phyloP scores from a whole-genome alignment of 1,284 basidiomycete genomes.

The Tremellales sp. region DNA sequence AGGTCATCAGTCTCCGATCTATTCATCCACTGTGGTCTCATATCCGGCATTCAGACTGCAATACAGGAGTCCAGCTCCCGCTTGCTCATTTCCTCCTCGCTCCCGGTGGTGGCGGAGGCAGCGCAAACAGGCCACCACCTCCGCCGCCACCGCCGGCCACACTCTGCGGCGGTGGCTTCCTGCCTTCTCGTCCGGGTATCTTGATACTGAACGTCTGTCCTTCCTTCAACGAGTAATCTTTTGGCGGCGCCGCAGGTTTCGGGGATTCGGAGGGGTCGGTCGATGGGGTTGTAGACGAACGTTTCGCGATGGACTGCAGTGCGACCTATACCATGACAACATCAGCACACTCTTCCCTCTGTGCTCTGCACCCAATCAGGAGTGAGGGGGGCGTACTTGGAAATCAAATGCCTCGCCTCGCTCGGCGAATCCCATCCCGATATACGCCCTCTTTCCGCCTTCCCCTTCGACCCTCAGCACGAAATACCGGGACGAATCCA shows the following conservation, averaged over 20 bases:
- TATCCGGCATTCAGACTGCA: too few relatives aligned
- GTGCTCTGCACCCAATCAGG: too few relatives aligned
- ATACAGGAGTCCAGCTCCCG: too few relatives aligned
- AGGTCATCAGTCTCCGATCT: too few relatives aligned
- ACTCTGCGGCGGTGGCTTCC: slow-evolving; percentile 15
- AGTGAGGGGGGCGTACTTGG: slow-evolving; percentile 33
- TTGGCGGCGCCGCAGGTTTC: slow-evolving; percentile 70
- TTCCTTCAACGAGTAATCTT: slow-evolving; percentile 92
- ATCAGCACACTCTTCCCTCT: neutral
- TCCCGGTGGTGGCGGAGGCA: slow-evolving; percentile 40
- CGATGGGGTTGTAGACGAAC: slow-evolving; percentile 52
- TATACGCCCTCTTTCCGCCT: slow-evolving; percentile 77
- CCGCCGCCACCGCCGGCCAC: slow-evolving; percentile 4
- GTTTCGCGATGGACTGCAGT: slow-evolving; percentile 93
- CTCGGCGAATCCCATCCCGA: slow-evolving; percentile 90
- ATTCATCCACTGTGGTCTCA: too few relatives aligned
- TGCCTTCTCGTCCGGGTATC: slow-evolving; percentile 63
- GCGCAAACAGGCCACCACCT: slow-evolving; percentile 9
- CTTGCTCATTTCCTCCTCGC: neutral
- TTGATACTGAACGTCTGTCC: slow-evolving; percentile 92
- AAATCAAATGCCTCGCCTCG: slow-evolving; percentile 91
- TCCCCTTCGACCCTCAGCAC: slow-evolving; percentile 84
- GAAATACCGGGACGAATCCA: slow-evolving; percentile 95
- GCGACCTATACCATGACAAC: slow-evolving; percentile 58
- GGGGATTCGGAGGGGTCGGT: slow-evolving; percentile 21